Base-by-base conservation (phyloP, 192 early-diverging fungal genomes). In the Piromyces finnis region DNA sequence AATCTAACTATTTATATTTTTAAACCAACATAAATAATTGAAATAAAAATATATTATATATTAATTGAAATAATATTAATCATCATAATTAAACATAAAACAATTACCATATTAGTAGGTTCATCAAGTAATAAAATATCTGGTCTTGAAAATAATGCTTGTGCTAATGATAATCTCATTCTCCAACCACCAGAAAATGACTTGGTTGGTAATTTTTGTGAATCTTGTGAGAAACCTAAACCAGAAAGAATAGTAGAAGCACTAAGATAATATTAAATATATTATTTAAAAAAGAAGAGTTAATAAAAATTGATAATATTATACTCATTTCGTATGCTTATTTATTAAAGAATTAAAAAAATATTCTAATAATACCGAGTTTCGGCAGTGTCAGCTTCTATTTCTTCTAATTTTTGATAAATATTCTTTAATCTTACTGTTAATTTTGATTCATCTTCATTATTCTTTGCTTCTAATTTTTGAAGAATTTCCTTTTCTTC, bases 341-440 rank as follows among this genome's bases (percentile, higher is more conserved):
- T 32, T 6, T 32, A 51, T 22, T 51, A 0, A 22, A 51, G 1
- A 22, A 51, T 51, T 17, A 51, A 51, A 5, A 51, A 51, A 22
- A 5, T 17, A 51, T 27, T 79, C 80, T 16, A 29, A 30, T 36
- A 80, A 41, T 87, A 93, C 92, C 89, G 89, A 30, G 96, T 87
- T 84, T 98, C 98, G 9, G 98, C 98, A 86, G 95, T 97, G 85
- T 98, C 94, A 29, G 95, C 93, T 83, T 98, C 98, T 85, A 99
- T 97, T 27, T 96, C 96, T 82, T 93, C 91, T 79, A 99, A 86
- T 84, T 94, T 94, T 78, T 84, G 78, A 87, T 96, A 96, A 29
- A 95, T 88, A 41, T 93, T 89, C 86, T 95, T 95, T 30, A 99
- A 85, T 77, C 89, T 85, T 29, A 78, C 78, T 9, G 80, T 81